A percentile compares a stretch with the other conserved stretches of the same genome.
Conservation (phyloP, 169 alveolate genomes). For the Cryptosporidium sp. region DNA sequence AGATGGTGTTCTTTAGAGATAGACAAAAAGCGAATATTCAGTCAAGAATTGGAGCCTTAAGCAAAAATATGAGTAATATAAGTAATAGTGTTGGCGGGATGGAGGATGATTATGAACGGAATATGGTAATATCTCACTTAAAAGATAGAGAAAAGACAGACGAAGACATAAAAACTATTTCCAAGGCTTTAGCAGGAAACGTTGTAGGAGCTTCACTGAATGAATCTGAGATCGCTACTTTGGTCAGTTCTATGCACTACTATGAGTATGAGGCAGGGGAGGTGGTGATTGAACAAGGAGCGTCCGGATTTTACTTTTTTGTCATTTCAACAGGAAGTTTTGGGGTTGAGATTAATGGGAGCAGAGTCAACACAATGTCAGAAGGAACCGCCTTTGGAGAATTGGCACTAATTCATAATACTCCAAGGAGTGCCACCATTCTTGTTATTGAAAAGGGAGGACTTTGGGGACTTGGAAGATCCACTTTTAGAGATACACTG, state of each 20-base stretch:
- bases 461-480: constrained; percentile 94
- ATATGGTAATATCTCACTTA: constrained; percentile 74
- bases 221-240: constrained; percentile 88
- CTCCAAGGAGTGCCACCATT: constrained; percentile 97
- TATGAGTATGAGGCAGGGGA: constrained; percentile 87
- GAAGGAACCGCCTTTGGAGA: constrained; percentile 98
- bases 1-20: constrained; percentile 4
- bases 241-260: constrained; percentile 88
- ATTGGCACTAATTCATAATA: constrained; percentile 96
- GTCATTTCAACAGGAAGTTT: constrained; percentile 86
- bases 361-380: constrained; percentile 87
- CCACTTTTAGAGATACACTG: constrained; percentile 90
- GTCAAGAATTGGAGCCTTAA: constrained; percentile 10
- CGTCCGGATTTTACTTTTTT: constrained; percentile 88
- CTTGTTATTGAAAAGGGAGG: constrained; percentile 89
- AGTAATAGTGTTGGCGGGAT: background rate
- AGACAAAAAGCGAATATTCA: constrained; percentile 15
- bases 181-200: constrained; percentile 84
- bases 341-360: constrained; percentile 90
- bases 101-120: constrained; percentile 41
- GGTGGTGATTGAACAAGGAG: constrained; percentile 88
- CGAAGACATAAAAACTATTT: constrained; percentile 84
- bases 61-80: background rate
- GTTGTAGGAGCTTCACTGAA: constrained; percentile 88
- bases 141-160: constrained; percentile 82